Percentiles rank a stretch among this genome's conserved stretches.
Conservation (phyloP, 2,329 filamentous ascomycete species). For the Colletotrichum magnum region DNA sequence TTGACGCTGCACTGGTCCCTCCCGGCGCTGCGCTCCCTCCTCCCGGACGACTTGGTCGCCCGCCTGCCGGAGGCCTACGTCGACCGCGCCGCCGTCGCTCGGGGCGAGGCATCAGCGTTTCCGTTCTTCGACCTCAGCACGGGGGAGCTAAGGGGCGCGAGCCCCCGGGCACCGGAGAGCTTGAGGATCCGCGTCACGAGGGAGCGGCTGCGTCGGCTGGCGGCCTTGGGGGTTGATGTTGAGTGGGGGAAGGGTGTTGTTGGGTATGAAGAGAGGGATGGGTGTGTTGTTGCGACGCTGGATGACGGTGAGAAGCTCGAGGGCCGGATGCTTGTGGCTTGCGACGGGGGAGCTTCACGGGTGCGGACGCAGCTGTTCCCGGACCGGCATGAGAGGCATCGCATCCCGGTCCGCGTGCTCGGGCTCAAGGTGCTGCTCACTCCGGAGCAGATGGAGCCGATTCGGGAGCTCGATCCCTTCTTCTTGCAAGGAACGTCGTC, state of each 20-base stretch:
- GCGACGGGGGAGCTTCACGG: conserved; percentile 64
- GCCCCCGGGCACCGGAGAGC: conserved; percentile 60
- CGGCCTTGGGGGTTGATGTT: conserved; percentile 54
- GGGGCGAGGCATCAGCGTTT: conserved; percentile 63
- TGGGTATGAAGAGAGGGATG: conserved; percentile 44
- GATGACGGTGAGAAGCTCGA: conserved; percentile 58
- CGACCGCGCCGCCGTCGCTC: conserved; percentile 63
- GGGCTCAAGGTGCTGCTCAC: conserved; percentile 61
- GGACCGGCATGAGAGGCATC: conserved; percentile 49
- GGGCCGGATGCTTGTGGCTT: conserved; percentile 63
- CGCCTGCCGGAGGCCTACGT: conserved; percentile 67
- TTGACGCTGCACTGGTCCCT: conserved; percentile 76
- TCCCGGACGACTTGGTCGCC: conserved; percentile 61
- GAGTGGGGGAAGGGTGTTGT: conserved; percentile 58
- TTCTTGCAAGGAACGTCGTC: conserved; percentile 70
- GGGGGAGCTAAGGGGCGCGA: conserved; percentile 56
- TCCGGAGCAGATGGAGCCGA: conserved; percentile 55
- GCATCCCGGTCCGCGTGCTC: conserved; percentile 64
- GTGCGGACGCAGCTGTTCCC: conserved; percentile 56
- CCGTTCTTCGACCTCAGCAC: conserved; percentile 70
- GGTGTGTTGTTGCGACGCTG: conserved; percentile 59
- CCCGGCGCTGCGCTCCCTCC: conserved; percentile 62
- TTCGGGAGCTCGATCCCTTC: conserved; percentile 64
- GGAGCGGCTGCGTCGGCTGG: conserved; percentile 59
- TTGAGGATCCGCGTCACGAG: conserved; percentile 63